These are phyloP conservation scores for Xylariaceae sp. DNA, from an alignment of 2,329 filamentous ascomycete species.

Conservation along the genomic window DNA sequence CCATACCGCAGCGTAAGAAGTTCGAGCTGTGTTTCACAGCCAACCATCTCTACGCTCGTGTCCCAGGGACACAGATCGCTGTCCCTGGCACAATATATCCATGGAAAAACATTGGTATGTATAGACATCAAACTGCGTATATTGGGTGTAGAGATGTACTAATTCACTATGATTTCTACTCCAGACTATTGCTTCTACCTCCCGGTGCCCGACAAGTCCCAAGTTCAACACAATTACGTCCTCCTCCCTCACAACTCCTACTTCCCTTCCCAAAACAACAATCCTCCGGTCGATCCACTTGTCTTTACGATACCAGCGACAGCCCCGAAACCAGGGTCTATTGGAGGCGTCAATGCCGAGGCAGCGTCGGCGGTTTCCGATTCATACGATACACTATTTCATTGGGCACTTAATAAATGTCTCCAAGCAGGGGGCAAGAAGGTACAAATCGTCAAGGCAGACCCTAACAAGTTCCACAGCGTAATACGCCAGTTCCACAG, in stretches of 20 bases:
- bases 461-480: conserved; percentile 53
- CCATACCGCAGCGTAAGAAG: conserved; percentile 63
- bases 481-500: conserved; percentile 52
- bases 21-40: conserved; percentile 59
- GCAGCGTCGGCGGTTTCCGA: conserved; percentile 52
- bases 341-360: conserved; percentile 45
- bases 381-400: conserved; percentile 52
- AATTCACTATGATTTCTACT: conserved; percentile 6
- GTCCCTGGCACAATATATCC: conserved; percentile 51
- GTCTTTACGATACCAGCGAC: conserved; percentile 58
- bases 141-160: background rate
- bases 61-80: conserved; percentile 46
- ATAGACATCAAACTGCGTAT: background rate
- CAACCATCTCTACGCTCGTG: conserved; percentile 52
- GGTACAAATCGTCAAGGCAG: conserved; percentile 46
- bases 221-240: conserved; percentile 61
- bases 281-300: conserved; percentile 48
- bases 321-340: conserved; percentile 54
- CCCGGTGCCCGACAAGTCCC: conserved; percentile 59
- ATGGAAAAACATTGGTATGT: conserved; percentile 56
- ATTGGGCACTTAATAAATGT: conserved; percentile 53
- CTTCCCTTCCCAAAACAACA: conserved; percentile 43
- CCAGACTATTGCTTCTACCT: conserved; percentile 58
- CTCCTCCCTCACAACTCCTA: conserved; percentile 53
- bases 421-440: conserved; percentile 45